Conservation (phyloP, 2,329 filamentous ascomycete genomes). For the Ascochyta clinopodiicola region DNA sequence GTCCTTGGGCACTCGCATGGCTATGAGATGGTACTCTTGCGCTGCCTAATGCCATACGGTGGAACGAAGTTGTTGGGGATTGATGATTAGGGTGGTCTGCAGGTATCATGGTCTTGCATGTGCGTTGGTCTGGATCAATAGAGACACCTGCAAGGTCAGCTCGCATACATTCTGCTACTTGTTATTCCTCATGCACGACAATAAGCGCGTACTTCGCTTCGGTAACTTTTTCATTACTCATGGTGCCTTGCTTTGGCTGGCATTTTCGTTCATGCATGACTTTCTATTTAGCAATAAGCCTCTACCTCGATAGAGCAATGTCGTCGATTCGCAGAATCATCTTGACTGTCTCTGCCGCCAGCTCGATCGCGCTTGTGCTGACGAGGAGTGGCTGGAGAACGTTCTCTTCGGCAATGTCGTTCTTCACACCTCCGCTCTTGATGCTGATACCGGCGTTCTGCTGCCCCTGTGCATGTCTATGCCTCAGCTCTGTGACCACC, state of each 20-base stretch:
- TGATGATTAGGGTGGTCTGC: too few species aligned
- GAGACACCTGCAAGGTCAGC: background rate
- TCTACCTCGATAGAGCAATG: slow-evolving; percentile 60
- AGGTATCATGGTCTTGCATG: too few species aligned
- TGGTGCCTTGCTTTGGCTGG: slow-evolving; percentile 11
- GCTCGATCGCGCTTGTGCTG: slow-evolving; percentile 95
- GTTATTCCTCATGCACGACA: background rate
- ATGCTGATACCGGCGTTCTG: slow-evolving; percentile 97
- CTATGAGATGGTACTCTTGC: too few species aligned
- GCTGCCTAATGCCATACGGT: too few species aligned
- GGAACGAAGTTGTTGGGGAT: too few species aligned
- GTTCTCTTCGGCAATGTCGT: slow-evolving; percentile 95
- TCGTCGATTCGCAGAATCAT: slow-evolving; percentile 80
- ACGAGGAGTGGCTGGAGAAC: slow-evolving; percentile 95
- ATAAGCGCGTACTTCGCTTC: slow-evolving; percentile 7
- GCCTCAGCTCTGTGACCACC: slow-evolving; percentile 93
- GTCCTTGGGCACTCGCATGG: too few species aligned
- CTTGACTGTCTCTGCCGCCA: slow-evolving; percentile 98
- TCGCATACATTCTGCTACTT: background rate
- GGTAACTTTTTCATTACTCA: slow-evolving; percentile 17
- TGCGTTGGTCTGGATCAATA: background rate
- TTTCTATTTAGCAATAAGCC: background rate
- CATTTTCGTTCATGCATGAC: slow-evolving; percentile 3
- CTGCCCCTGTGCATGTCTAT: slow-evolving; percentile 93
- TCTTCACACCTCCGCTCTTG: slow-evolving; percentile 95